phyloP scores from a whole-genome alignment of 1,284 basidiomycete species.

The Mrakiaceae sp. region DNA sequence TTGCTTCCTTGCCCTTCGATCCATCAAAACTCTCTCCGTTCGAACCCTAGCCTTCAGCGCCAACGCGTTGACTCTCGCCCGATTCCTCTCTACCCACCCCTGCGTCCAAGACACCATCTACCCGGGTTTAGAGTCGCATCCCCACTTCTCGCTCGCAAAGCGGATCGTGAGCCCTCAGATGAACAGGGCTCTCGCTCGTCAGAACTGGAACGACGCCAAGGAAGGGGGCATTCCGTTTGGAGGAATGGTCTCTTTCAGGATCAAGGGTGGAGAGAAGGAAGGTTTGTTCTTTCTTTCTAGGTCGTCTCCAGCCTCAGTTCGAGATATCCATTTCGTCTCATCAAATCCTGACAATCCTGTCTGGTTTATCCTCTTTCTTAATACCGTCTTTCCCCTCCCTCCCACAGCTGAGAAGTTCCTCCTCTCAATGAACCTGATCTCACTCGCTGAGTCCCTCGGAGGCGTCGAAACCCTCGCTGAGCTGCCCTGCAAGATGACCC shows the following conservation, averaged over 20 bases:
- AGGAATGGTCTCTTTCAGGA: constrained; percentile 43
- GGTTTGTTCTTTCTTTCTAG: too few relatives aligned
- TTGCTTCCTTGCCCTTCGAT: constrained; percentile 81
- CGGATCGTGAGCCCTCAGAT: constrained; percentile 53
- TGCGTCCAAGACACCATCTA: constrained; percentile 69
- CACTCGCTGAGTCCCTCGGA: constrained; percentile 79
- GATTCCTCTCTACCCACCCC: constrained; percentile 47
- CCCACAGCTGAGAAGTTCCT: constrained; percentile 54
- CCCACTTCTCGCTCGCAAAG: constrained; percentile 50
- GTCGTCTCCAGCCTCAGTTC: not conserved
- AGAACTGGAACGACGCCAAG: constrained; percentile 25
- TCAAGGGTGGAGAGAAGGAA: constrained; percentile 43
- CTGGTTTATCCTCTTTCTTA: too few relatives aligned
- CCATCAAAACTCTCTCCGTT: constrained; percentile 78
- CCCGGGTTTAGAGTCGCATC: constrained; percentile 60
- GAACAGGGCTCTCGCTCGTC: constrained; percentile 47
- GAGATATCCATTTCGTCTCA: too few relatives aligned
- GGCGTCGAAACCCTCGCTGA: constrained; percentile 86
- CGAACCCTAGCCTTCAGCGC: constrained; percentile 77
- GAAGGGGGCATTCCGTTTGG: constrained; percentile 61
- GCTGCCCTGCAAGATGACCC: constrained; percentile 68
- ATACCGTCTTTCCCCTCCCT: too few relatives aligned
- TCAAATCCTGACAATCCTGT: too few relatives aligned
- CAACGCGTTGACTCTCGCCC: constrained; percentile 69
- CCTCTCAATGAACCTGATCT: constrained; percentile 56